phyloP scores from a whole-genome alignment of 371 early-diverging fungal species.

The Mucor mucedo region DNA sequence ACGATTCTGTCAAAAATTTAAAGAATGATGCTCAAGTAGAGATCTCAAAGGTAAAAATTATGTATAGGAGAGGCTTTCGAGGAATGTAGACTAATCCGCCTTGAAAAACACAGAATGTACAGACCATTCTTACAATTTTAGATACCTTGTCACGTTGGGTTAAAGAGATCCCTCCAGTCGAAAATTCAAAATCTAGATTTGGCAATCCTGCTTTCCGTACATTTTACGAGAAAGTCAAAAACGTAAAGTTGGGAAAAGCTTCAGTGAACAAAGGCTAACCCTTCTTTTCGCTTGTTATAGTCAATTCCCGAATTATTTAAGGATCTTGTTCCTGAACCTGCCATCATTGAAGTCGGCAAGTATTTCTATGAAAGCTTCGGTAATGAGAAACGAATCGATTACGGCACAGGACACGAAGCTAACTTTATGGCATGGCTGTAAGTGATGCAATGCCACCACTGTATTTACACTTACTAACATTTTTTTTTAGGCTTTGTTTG shows the following conservation, averaged over 20 bases:
- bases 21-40: conserved; percentile 56
- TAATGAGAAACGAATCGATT: conserved; percentile 95
- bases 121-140: conserved; percentile 65
- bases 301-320: conserved; percentile 39
- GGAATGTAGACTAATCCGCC: not conserved
- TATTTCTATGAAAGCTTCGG: conserved; percentile 96
- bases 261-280: not conserved
- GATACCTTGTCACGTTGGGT: conserved; percentile 66
- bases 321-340: conserved; percentile 45
- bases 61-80: too few species aligned
- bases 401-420: conserved; percentile 99
- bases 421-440: conserved; percentile 94
- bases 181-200: conserved; percentile 82
- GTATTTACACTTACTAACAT: not conserved
- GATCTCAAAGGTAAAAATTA: conserved; percentile 52
- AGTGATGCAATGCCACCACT: conserved; percentile 20
- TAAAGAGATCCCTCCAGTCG: conserved; percentile 76
- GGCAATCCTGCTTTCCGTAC: conserved; percentile 92
- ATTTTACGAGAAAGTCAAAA: conserved; percentile 73
- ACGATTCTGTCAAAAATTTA: conserved; percentile 71
- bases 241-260: conserved; percentile 44
- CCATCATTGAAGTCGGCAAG: conserved; percentile 72
- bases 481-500: conserved; percentile 70
- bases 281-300: not conserved
- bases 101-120: conserved; percentile 49